Evolutionary conservation across 768 basidiomycete species (phyloP), one percentile per base, ranked within the genome.

Genomic region (Macrolepiota dolichaula): DNA sequence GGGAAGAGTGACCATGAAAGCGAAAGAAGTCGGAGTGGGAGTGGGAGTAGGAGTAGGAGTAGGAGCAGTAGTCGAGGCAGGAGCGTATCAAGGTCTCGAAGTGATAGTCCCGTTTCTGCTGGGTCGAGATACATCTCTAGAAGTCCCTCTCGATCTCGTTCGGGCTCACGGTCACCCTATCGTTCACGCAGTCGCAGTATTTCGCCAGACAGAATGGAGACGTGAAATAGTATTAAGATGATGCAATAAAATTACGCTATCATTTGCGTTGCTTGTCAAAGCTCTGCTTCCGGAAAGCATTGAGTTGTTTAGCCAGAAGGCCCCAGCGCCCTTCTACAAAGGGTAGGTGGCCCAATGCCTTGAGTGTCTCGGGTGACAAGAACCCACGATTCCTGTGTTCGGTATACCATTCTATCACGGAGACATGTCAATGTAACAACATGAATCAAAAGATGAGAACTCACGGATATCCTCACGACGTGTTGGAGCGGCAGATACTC

Each of bases 401-500:
- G 22, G 88, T 84, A 68, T 94, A 94, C 89, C 92, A 94, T 27
- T 85, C 92, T 94, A 64, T 11, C 19, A 22, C n/a, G n/a, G 13
- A 35, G 62, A 42, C 50, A 49, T 29, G 50, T 46, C 55, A 46
- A 64, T 62, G 51, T 50, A 50, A 49, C 54, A 27, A 25, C 29
- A 46, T 54, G 38, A 44, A 44, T 19, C 22, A 57, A 52, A 52
- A 15, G 55, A 55, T 37, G 42, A 52, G 9, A 22, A 80, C 90
- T 72, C 68, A 94, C 92, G 71, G 58, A 95, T 95, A 70, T 95
- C 92, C 64, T 85, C 81, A 58, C 92, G 87, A 62, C 90, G 86
- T n/a, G 89, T 92, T 0, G 94, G 94, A 10, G 88, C 86, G 10
- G 94, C 95, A 56, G 83, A 77, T 59, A 81, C 74, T 57, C 87